Percentiles rank a stretch among this genome's conserved stretches.
Evolutionary conservation across 129 eudicot genomes (phyloP).

Genomic region (Deinandra increscens): DNA sequence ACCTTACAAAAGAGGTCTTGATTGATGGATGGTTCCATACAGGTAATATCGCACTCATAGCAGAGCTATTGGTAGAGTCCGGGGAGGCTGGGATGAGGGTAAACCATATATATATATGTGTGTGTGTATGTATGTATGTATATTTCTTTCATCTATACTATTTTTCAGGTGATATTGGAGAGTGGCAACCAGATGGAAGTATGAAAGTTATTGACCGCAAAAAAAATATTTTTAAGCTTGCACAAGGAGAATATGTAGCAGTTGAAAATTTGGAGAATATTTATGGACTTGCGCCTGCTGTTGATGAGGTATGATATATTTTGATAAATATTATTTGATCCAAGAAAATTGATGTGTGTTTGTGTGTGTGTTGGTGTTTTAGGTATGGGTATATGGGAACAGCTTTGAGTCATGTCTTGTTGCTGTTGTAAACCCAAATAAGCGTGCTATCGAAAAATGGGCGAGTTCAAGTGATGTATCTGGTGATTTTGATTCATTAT

Average conservation of each 20-base stretch:
- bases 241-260: conserved; percentile 94
- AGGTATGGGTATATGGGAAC: conserved; percentile 92
- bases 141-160: neutral
- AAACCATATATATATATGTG: neutral
- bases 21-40: conserved; percentile 86
- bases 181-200: conserved; percentile 93
- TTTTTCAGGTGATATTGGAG: conserved; percentile 71
- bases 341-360: neutral
- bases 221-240: conserved; percentile 84
- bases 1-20: conserved; percentile 78
- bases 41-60: conserved; percentile 26
- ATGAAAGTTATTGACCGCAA: conserved; percentile 85
- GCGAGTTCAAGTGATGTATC: conserved; percentile 49
- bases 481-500: conserved; percentile 58
- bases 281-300: conserved; percentile 56
- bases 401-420: conserved; percentile 83
- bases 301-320: conserved; percentile 53
- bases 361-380: conserved; percentile 9
- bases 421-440: conserved; percentile 74
- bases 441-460: conserved; percentile 68
- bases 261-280: conserved; percentile 91
- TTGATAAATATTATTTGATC: neutral
- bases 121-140: neutral
- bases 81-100: too few relatives aligned
- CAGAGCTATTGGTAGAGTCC: neutral